Evolutionary conservation across 2,329 filamentous ascomycete genomes (phyloP).

Genomic region (Cytospora piceicola): DNA sequence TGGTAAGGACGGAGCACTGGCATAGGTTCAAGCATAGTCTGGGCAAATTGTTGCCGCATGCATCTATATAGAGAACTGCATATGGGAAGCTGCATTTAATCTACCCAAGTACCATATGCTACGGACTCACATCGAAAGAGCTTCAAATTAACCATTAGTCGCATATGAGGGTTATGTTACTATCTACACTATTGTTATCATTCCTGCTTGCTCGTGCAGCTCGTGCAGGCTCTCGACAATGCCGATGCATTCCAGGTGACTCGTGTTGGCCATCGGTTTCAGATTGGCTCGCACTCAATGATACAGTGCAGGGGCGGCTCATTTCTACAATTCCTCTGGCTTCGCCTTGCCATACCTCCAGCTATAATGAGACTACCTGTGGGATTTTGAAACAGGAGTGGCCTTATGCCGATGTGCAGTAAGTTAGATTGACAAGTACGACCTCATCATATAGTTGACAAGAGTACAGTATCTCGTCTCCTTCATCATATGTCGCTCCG

Average conservation of each 20-base stretch:
- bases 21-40: slow-evolving; percentile 6
- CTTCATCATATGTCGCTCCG: slow-evolving; percentile 9
- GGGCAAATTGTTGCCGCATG: background rate
- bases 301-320: slow-evolving; percentile 51
- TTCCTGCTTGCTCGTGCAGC: slow-evolving; percentile 10
- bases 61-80: slow-evolving; percentile 4
- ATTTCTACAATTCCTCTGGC: slow-evolving; percentile 36
- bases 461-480: slow-evolving; percentile 5
- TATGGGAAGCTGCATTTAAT: slow-evolving; percentile 6
- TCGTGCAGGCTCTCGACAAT: slow-evolving; percentile 8
- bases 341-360: slow-evolving; percentile 5
- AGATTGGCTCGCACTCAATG: slow-evolving; percentile 52
- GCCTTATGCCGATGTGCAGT: slow-evolving; percentile 10
- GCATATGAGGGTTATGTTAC: slow-evolving; percentile 4
- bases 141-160: slow-evolving; percentile 1
- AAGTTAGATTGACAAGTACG: background rate
- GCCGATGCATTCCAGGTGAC: slow-evolving; percentile 49
- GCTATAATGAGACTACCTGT: slow-evolving; percentile 2
- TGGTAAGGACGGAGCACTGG: slow-evolving; percentile 1
- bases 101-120: slow-evolving; percentile 6
- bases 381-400: slow-evolving; percentile 6
- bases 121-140: slow-evolving; percentile 5
- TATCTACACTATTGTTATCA: background rate
- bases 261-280: slow-evolving; percentile 51
- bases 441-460: background rate